A percentile compares a stretch with the other conserved stretches of the same genome.
Conservation (phyloP, 176 grass and related monocot species). For the bread wheat (Triticum aestivum) region DNA sequence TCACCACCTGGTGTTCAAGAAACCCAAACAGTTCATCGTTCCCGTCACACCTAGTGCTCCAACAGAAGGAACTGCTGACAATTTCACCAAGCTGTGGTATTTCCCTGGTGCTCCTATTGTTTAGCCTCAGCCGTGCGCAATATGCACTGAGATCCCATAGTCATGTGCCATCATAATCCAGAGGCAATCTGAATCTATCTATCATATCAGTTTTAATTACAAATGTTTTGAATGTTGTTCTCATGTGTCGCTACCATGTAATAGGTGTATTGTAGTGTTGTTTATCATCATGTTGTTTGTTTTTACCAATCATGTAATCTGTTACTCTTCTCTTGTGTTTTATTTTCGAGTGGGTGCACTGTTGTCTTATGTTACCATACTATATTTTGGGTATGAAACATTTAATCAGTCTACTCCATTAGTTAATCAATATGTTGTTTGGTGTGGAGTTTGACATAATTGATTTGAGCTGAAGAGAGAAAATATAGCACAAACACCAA, state of each 20-base stretch:
- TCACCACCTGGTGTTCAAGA: too few species aligned
- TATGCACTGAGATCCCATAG: too few species aligned
- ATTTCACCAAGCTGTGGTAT: too few species aligned
- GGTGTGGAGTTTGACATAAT: background rate
- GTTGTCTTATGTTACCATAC: background rate
- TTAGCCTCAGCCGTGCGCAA: too few species aligned
- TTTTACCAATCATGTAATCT: background rate
- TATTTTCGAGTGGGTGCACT: too few species aligned
- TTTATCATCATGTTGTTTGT: background rate
- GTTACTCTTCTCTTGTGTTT: background rate
- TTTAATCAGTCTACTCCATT: background rate
- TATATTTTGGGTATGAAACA: background rate
- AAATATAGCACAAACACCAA: background rate
- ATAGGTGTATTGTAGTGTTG: background rate
- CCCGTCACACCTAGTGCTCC: too few species aligned
- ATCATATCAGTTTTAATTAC: background rate
- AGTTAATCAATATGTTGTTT: background rate
- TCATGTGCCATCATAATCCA: too few species aligned
- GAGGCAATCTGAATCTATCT: too few species aligned
- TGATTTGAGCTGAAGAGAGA: background rate
- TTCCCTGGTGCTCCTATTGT: too few species aligned
- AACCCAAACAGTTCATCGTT: too few species aligned
- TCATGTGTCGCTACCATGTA: background rate
- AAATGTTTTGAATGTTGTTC: background rate
- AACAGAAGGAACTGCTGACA: too few species aligned